Conservation (phyloP, 352 stramenopile species). For the Pythium insidiosum region DNA sequence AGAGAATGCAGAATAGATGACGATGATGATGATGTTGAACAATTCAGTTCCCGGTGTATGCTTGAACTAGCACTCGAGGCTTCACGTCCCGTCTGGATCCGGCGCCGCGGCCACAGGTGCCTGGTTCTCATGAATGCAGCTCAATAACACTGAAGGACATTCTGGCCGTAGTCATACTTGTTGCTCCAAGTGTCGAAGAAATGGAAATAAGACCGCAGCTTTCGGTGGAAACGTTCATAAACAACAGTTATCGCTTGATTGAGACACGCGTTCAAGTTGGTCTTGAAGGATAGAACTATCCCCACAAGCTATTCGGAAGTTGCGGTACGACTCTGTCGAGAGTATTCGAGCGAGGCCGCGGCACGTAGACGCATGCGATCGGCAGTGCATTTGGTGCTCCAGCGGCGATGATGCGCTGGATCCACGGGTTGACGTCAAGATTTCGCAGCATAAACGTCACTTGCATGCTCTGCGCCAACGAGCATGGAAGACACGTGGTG, state of each 20-base stretch:
- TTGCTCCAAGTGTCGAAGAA: conserved; percentile 8
- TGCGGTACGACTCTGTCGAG: conserved; percentile 6
- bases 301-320: conserved; percentile 16
- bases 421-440: conserved; percentile 11
- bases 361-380: conserved; percentile 18
- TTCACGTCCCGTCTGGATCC: too few relatives aligned
- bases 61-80: too few relatives aligned
- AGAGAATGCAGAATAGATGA: too few relatives aligned
- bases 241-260: conserved; percentile 3
- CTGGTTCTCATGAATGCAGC: too few relatives aligned
- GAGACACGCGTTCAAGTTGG: conserved; percentile 4
- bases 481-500: conserved; percentile 17
- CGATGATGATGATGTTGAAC: too few relatives aligned
- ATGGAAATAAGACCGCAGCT: conserved; percentile 1
- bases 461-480: conserved; percentile 5
- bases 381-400: conserved; percentile 10
- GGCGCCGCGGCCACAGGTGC: too few relatives aligned
- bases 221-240: conserved; percentile 8
- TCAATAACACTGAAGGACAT: conserved; percentile 10
- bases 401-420: conserved; percentile 12
- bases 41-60: too few relatives aligned
- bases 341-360: conserved; percentile 13
- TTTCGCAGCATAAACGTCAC: conserved; percentile 5
- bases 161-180: conserved; percentile 3
- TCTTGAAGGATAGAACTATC: conserved; percentile 13